Conservation (phyloP, 2,329 filamentous ascomycete species). For the Pestalotiopsis sp. region DNA sequence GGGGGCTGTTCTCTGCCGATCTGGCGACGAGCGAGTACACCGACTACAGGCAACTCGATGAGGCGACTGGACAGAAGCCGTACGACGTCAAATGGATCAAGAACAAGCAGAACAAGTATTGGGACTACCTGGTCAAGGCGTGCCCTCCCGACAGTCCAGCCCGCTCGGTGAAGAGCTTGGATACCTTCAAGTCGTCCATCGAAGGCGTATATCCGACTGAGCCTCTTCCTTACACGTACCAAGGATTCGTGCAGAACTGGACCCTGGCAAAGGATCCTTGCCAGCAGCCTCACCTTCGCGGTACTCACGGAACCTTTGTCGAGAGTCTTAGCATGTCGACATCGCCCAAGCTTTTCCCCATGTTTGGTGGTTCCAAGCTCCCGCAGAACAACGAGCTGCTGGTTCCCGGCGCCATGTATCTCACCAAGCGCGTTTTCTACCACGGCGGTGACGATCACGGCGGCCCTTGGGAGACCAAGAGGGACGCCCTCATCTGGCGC, state of each 20-base stretch:
- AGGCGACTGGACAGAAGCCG: slow-evolving; percentile 22
- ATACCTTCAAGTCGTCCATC: slow-evolving; percentile 22
- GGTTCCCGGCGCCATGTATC: slow-evolving; percentile 67
- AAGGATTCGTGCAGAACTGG: slow-evolving; percentile 60
- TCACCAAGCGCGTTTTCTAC: slow-evolving; percentile 58
- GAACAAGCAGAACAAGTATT: slow-evolving; percentile 50
- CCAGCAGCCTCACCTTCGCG: slow-evolving; percentile 54
- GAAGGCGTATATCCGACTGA: slow-evolving; percentile 21
- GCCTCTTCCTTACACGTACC: slow-evolving; percentile 34
- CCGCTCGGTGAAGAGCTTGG: slow-evolving; percentile 32
- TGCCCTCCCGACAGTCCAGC: slow-evolving; percentile 60
- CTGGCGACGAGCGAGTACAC: slow-evolving; percentile 47
- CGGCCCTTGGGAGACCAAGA: slow-evolving; percentile 59
- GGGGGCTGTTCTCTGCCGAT: slow-evolving; percentile 44
- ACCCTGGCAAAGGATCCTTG: slow-evolving; percentile 62
- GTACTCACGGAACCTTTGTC: slow-evolving; percentile 60
- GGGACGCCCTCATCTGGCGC: slow-evolving; percentile 59
- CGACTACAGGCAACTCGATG: slow-evolving; percentile 40
- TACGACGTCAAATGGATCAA: slow-evolving; percentile 52
- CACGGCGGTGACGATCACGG: slow-evolving; percentile 57
- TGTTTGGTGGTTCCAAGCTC: slow-evolving; percentile 66
- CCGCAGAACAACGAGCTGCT: slow-evolving; percentile 66
- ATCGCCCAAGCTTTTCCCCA: slow-evolving; percentile 57
- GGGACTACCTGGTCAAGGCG: slow-evolving; percentile 58
- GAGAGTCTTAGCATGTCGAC: slow-evolving; percentile 53